A percentile compares a stretch with the other conserved stretches of the same genome.
Conservation (phyloP, 1,284 basidiomycete genomes). For the Bondarzewia mesenterica region DNA sequence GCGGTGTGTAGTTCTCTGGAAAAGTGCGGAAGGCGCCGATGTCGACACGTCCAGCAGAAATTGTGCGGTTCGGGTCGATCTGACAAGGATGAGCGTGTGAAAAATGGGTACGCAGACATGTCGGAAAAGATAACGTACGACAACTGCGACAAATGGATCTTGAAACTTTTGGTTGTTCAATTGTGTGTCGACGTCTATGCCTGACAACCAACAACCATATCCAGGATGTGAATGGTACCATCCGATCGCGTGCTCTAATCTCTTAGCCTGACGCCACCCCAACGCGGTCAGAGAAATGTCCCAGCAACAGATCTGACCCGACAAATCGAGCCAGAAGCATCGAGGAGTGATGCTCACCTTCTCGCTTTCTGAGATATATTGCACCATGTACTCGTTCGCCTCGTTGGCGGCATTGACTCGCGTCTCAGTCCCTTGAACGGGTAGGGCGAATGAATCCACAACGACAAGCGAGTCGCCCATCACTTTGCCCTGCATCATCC, state of each 20-base stretch:
- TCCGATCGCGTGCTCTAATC: constrained; percentile 87
- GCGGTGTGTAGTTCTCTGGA: constrained; percentile 85
- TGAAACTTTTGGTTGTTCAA: constrained; percentile 90
- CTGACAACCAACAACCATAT: constrained; percentile 96
- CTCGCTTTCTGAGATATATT: constrained; percentile 77
- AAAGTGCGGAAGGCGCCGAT: constrained; percentile 98
- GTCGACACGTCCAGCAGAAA: constrained; percentile 96
- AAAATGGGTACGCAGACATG: not conserved
- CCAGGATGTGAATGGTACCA: constrained; percentile 99
- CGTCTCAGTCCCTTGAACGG: constrained; percentile 98
- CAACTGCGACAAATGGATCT: constrained; percentile 96
- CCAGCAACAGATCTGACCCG: no score
- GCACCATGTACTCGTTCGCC: constrained; percentile 98
- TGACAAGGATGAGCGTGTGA: constrained; percentile 21
- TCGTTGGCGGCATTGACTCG: constrained; percentile 95
- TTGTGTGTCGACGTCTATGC: constrained; percentile 95
- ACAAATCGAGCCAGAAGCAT: no score
- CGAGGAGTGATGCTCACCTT: constrained; percentile 41
- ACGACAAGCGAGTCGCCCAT: constrained; percentile 82
- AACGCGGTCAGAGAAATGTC: no score
- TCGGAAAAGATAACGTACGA: constrained; percentile 43
- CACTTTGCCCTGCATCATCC: constrained; percentile 97
- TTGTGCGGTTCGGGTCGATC: constrained; percentile 98
- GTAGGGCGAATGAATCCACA: constrained; percentile 94
- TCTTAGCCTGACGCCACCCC: constrained; percentile 55